phyloP scores from a whole-genome alignment of 1,284 basidiomycete genomes.

The Ganoderma resinaceum region DNA sequence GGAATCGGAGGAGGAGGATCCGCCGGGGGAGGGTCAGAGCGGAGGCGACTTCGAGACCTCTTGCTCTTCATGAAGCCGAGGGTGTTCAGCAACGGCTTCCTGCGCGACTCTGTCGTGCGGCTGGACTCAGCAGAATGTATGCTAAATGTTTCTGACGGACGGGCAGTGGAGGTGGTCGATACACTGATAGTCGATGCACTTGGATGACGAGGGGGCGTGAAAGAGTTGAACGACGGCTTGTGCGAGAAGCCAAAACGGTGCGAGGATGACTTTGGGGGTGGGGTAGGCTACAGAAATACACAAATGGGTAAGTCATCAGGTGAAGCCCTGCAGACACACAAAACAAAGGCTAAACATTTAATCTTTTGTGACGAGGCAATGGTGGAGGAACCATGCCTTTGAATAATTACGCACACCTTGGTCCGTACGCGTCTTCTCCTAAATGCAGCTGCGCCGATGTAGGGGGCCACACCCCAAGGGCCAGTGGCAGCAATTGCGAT shows the following conservation, averaged over 20 bases:
- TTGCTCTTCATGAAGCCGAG: slow-evolving; percentile 40
- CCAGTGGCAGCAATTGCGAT: neutral
- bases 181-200: slow-evolving; percentile 35
- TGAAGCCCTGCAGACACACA: neutral
- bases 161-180: slow-evolving; percentile 28
- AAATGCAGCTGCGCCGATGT: neutral
- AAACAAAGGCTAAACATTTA: neutral
- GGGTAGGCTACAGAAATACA: slow-evolving; percentile 31
- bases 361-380: neutral
- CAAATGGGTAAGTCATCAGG: slow-evolving; percentile 4
- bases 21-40: slow-evolving; percentile 31
- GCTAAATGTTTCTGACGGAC: slow-evolving; percentile 34
- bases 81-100: slow-evolving; percentile 32
- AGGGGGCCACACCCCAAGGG: neutral
- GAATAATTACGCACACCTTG: neutral
- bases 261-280: slow-evolving; percentile 33
- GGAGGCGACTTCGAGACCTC: slow-evolving; percentile 41
- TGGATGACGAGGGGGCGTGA: slow-evolving; percentile 33
- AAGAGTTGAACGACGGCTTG: slow-evolving; percentile 36
- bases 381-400: neutral
- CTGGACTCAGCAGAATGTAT: slow-evolving; percentile 29
- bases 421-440: neutral
- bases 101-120: slow-evolving; percentile 31
- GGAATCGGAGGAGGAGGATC: slow-evolving; percentile 33
- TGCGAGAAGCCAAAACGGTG: slow-evolving; percentile 33